Evolutionary conservation across 352 stramenopile species (phyloP), one percentile per base, ranked within the genome.

Genomic region (Phytopythium boreale): DNA sequence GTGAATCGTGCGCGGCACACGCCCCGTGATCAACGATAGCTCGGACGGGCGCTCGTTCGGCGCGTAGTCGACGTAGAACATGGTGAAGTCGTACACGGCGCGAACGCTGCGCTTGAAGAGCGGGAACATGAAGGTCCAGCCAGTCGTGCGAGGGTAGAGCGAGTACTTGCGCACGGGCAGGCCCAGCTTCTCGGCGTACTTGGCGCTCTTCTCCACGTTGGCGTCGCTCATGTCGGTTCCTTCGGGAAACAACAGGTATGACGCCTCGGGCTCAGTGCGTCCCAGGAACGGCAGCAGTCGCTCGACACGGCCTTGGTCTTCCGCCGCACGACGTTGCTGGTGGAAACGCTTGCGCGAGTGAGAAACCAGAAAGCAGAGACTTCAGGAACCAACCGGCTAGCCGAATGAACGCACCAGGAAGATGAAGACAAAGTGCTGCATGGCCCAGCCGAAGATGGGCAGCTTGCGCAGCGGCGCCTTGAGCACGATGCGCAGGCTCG

Each of bases 381-480:
- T 20, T 17, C 39, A 27, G n/a, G 26, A n/a, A n/a, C 7, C 39
- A 68, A 14, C 46, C 37, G 43, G 31, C 46, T 57, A 34, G 14
- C 4, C 27, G 8, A 63, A 34, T n/a, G 44, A 14, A 44, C 59
- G 26, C 65, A 88, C 80, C 63, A 95, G 63, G 61, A 93, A 95
- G 62, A 93, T 84, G 64, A 93, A 93, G 43, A 92, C 70, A 43
- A 95, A 93, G 66, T 88, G 78, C 73, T 93, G 84, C 84, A 93
- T 95, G 59, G 82, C 84, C 87, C 84, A 95, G 4, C 87, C 87
- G 59, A 93, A 92, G 67, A 95, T 79, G 49, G 87, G 87, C 34
- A 89, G 66, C 58, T 74, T 75, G 27, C 82, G 81, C 39, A 95
- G 69, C 26, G 81, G 79, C n/a, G 79, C 80, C 69, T 95, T 95